phyloP scores from a whole-genome alignment of 495 filamentous ascomycete species.

The Aspergillus taichungensis region DNA sequence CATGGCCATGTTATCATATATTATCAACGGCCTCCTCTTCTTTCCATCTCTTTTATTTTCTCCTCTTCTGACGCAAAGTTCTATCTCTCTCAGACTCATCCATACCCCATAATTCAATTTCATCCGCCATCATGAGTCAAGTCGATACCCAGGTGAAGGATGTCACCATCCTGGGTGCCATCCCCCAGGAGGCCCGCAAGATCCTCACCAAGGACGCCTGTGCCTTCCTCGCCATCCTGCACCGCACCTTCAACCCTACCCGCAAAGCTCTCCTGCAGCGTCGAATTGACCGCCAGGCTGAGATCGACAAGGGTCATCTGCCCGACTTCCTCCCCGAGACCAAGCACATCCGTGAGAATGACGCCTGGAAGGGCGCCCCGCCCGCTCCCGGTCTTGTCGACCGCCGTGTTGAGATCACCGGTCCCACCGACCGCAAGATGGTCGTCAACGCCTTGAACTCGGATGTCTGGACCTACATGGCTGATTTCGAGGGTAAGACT shows the following conservation, averaged over 20 bases:
- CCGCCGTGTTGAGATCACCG: conserved; percentile 96
- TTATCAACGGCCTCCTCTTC: neutral
- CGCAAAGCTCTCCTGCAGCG: conserved; percentile 86
- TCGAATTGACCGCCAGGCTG: conserved; percentile 78
- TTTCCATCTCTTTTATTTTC: neutral
- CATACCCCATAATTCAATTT: too few species aligned
- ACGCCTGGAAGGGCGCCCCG: conserved; percentile 87
- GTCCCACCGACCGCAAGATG: conserved; percentile 98
- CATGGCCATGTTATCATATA: too few species aligned
- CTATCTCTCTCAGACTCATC: too few species aligned
- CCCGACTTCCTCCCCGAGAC: conserved; percentile 97
- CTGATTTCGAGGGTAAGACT: conserved; percentile 83
- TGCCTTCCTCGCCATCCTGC: conserved; percentile 88
- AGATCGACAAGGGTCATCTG: conserved; percentile 86
- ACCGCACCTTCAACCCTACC: conserved; percentile 85
- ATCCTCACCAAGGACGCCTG: conserved; percentile 87
- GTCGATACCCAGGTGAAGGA: conserved; percentile 74
- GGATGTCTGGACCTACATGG: conserved; percentile 99
- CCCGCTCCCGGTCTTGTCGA: conserved; percentile 92
- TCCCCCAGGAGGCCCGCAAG: conserved; percentile 73
- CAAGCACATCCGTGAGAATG: conserved; percentile 87
- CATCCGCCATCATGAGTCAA: conserved; percentile 49
- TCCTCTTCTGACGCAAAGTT: too few species aligned
- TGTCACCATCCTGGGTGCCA: conserved; percentile 71
- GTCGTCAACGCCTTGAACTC: conserved; percentile 97